These are phyloP conservation scores for Daldinia caldariorum DNA, from an alignment of 495 filamentous ascomycete species.

Conservation along the genomic window DNA sequence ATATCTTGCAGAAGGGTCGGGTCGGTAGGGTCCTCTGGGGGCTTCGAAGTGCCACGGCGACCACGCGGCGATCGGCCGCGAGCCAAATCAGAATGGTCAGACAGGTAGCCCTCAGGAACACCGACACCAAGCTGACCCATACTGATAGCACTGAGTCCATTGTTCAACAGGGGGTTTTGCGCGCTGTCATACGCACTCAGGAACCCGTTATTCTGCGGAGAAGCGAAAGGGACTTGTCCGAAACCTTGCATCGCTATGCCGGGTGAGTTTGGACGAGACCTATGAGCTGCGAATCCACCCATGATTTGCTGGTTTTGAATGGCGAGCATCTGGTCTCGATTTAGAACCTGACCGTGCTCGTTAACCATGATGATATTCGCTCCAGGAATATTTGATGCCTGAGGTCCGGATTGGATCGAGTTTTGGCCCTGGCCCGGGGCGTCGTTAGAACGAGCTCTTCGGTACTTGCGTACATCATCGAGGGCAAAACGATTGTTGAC, in stretches of 20 bases:
- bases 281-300: constrained; percentile 73
- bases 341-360: constrained; percentile 87
- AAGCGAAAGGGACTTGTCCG: constrained; percentile 79
- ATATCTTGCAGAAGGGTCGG: constrained; percentile 92
- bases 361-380: constrained; percentile 87
- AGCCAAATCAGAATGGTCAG: constrained; percentile 89
- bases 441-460: constrained; percentile 89
- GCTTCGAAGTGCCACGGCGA: constrained; percentile 93
- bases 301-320: constrained; percentile 86
- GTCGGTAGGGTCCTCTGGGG: constrained; percentile 97
- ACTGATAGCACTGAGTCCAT: constrained; percentile 74
- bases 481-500: constrained; percentile 98
- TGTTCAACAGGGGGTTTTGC: constrained; percentile 74
- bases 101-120: constrained; percentile 86
- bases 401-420: constrained; percentile 56
- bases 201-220: constrained; percentile 95
- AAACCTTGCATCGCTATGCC: constrained; percentile 83
- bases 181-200: constrained; percentile 84
- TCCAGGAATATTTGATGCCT: constrained; percentile 62
- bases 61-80: constrained; percentile 93
- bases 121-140: constrained; percentile 77
- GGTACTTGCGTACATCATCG: constrained; percentile 94
- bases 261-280: constrained; percentile 93
- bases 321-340: constrained; percentile 84
- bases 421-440: constrained; percentile 66